A percentile compares a stretch with the other conserved stretches of the same genome.
These are phyloP conservation scores for Cardiospermum halicacabum DNA, from an alignment of 345 rosid genomes.

Conservation along the genomic window DNA sequence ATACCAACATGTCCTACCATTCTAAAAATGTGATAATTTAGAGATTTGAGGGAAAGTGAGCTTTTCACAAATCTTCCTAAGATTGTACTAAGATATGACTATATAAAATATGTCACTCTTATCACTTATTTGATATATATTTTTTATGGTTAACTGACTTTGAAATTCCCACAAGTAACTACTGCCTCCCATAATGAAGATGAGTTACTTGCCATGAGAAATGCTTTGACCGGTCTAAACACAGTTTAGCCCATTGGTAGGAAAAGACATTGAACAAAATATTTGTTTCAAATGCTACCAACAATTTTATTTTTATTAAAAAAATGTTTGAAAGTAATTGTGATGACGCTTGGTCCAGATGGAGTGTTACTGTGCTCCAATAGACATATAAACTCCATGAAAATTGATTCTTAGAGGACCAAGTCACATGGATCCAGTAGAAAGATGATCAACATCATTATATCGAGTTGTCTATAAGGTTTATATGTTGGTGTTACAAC, in stretches of 20 bases:
- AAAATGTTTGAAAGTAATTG: slow-evolving; percentile 57
- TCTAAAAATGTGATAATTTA: too few species aligned
- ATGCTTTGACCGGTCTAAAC: slow-evolving; percentile 44
- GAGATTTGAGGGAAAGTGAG: neutral
- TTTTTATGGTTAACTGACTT: slow-evolving; percentile 4
- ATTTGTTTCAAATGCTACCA: slow-evolving; percentile 47
- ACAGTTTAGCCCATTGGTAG: slow-evolving; percentile 22
- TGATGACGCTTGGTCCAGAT: slow-evolving; percentile 62
- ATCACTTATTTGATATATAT: neutral
- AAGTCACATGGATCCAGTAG: slow-evolving; percentile 11
- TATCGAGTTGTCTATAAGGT: slow-evolving; percentile 35
- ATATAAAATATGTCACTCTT: too few species aligned
- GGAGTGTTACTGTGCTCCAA: slow-evolving; percentile 69
- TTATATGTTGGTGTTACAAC: slow-evolving; percentile 19
- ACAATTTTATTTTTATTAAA: slow-evolving; percentile 63
- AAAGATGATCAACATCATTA: slow-evolving; percentile 33
- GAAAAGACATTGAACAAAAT: slow-evolving; percentile 21
- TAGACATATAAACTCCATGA: slow-evolving; percentile 27
- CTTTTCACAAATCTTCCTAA: neutral
- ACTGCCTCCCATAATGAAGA: slow-evolving; percentile 79
- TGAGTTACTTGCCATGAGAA: slow-evolving; percentile 81
- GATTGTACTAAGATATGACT: too few species aligned
- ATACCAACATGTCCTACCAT: too few species aligned
- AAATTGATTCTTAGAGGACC: slow-evolving; percentile 16
- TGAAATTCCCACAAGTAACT: slow-evolving; percentile 38